These are phyloP conservation scores for Stylosanthes scabra DNA, from an alignment of 331 rosid genomes.

Conservation along the genomic window DNA sequence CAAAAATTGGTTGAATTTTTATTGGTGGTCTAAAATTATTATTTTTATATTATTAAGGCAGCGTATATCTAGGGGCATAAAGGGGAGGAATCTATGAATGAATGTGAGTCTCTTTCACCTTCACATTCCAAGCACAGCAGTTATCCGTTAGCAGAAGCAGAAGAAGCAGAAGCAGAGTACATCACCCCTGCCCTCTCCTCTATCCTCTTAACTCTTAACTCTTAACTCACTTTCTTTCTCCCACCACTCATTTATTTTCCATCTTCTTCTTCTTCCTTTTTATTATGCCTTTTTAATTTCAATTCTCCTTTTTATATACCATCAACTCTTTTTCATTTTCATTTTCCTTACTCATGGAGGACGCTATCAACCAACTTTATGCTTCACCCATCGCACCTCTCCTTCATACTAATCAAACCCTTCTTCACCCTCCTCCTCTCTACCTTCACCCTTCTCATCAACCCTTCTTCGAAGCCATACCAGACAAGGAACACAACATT, in stretches of 20 bases:
- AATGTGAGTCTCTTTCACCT: too few relatives aligned
- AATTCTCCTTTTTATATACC: background rate
- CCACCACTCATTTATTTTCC: constrained; percentile 51
- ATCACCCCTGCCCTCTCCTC: background rate
- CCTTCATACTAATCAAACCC: too few relatives aligned
- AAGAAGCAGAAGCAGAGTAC: background rate
- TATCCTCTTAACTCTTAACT: too few relatives aligned
- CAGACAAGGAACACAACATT: background rate
- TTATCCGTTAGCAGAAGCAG: background rate
- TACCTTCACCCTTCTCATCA: too few relatives aligned
- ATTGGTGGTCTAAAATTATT: too few relatives aligned
- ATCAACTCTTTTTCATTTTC: background rate
- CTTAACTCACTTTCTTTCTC: constrained; percentile 43
- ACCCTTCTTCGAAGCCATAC: too few relatives aligned
- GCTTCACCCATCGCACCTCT: too few relatives aligned
- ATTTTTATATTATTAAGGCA: too few relatives aligned
- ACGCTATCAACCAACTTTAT: background rate
- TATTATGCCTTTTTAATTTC: constrained; percentile 3
- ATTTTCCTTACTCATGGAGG: constrained; percentile 50
- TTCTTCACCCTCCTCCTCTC: constrained; percentile 40
- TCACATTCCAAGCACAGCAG: background rate
- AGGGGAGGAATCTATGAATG: too few relatives aligned
- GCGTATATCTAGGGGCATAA: too few relatives aligned
- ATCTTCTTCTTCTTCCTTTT: constrained; percentile 45
- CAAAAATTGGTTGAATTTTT: too few relatives aligned